phyloP scores from a whole-genome alignment of 441 rosid genomes.

The Populus hybrid region DNA sequence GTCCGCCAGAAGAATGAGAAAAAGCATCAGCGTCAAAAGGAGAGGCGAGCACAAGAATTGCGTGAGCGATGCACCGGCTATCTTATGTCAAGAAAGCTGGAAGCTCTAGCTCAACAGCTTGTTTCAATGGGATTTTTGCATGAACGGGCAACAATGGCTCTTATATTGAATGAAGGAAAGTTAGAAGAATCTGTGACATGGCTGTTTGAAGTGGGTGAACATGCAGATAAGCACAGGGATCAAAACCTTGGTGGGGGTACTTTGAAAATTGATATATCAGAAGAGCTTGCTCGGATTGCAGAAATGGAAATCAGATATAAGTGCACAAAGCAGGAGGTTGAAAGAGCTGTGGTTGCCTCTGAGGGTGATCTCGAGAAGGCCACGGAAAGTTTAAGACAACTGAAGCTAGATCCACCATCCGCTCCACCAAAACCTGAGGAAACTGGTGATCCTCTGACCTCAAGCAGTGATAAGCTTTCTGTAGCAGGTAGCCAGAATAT shows the following conservation, averaged over 20 bases:
- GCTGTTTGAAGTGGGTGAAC: conserved; percentile 52
- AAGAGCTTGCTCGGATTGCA: conserved; percentile 47
- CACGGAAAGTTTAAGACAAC: conserved; percentile 35
- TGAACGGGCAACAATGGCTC: conserved; percentile 53
- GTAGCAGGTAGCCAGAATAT: conserved; percentile 38
- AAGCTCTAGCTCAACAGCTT: conserved; percentile 57
- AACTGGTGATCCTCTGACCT: conserved; percentile 35
- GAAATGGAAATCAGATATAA: conserved; percentile 44
- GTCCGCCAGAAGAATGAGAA: conserved; percentile 53
- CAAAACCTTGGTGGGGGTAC: conserved; percentile 34
- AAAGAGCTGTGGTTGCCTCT: conserved; percentile 45
- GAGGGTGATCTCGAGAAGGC: conserved; percentile 63
- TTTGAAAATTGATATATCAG: conserved; percentile 53
- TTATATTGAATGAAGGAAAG: conserved; percentile 57
- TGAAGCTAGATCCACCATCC: conserved; percentile 36
- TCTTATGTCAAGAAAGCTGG: conserved; percentile 61
- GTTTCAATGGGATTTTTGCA: conserved; percentile 57
- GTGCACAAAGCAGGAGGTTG: conserved; percentile 59
- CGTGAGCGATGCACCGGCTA: conserved; percentile 54
- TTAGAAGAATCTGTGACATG: conserved; percentile 58
- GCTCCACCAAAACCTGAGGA: conserved; percentile 33
- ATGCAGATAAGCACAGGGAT: conserved; percentile 30
- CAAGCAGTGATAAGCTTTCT: conserved; percentile 34
- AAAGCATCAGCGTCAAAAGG: conserved; percentile 66
- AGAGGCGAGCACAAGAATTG: conserved; percentile 56